Base-by-base conservation (phyloP, 2,329 filamentous ascomycete species). In the Teratosphaeria destructans region DNA sequence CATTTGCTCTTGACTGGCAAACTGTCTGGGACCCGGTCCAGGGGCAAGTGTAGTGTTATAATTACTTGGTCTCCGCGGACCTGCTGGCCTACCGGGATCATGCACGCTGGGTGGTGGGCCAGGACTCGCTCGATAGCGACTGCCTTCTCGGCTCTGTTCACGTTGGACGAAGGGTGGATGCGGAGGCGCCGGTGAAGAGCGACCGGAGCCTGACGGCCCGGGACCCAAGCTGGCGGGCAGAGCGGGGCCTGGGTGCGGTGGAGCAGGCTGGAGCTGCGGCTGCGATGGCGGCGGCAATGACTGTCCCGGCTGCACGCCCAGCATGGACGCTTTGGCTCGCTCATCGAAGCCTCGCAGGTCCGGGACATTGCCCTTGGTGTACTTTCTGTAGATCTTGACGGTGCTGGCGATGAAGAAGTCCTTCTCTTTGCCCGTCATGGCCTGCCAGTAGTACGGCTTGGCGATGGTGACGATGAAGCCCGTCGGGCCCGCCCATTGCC, bases 401-500 rank as follows among this genome's bases (percentile, higher is more conserved):
- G 97, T 77, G 74, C 92, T 96, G 37, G 89, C 91, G 69, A 99
- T 94, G 75, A 99, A 99, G 76, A 97, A 97, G 72, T 96, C 93
- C 79, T 96, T 97, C 76, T 99, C 94, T 77, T 96, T 96, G 57
- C 89, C 83, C 0, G 90, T 94, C 64, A 90, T 86, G 37, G 94
- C 91, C 74, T 95, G 85, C 94, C 94, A 99, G 74, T 94, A 99
- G 75, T 99, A 99, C 0, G 91, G 89, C 74, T 99, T 99, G 29
- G 88, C 87, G 32, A 99, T 83, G 1, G 87, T 94, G 56, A 97
- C 90, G 29, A 88, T 79, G 71, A 99, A 97, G 16, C 94, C 94
- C 53, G 85, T 84, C 60, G 87, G 86, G 57, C 88, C 86, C 26
- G 90, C 93, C 89, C 89, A 95, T 71, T 87, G 75, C 66, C 85